These are phyloP conservation scores for Fusarium sublunatum DNA, from an alignment of 2,329 filamentous ascomycete species.

Conservation along the genomic window DNA sequence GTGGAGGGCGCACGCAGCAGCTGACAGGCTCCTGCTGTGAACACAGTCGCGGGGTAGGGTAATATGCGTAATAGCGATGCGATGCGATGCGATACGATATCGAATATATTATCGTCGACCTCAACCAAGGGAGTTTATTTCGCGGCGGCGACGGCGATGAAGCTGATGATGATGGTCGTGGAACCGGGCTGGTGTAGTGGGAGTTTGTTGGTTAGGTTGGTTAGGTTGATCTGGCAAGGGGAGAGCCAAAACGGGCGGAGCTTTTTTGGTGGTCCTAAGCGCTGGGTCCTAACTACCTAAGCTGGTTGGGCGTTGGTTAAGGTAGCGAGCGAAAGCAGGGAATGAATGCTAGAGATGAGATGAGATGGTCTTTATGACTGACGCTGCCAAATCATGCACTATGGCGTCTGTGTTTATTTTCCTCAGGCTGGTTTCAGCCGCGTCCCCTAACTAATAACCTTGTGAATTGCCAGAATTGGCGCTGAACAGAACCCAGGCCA, in stretches of 20 bases:
- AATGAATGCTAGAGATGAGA: not conserved
- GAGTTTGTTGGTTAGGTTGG: constrained; percentile 30
- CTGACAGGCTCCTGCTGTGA: constrained; percentile 5
- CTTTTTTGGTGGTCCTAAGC: constrained; percentile 12
- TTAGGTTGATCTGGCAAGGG: constrained; percentile 29
- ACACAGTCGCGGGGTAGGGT: not conserved
- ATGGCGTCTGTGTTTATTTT: constrained; percentile 36
- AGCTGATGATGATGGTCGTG: constrained; percentile 23
- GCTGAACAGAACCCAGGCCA: constrained; percentile 23
- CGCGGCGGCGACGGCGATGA: constrained; percentile 20
- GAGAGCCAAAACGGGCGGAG: constrained; percentile 33
- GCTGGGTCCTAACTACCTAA: not conserved
- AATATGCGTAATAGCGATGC: not conserved
- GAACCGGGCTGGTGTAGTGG: constrained; percentile 20
- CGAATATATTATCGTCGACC: not conserved
- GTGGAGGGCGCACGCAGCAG: constrained; percentile 4
- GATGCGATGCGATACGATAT: not conserved
- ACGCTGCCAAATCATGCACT: constrained; percentile 15
- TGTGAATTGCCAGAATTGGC: constrained; percentile 7
- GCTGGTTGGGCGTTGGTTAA: constrained; percentile 30
- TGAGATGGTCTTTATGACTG: constrained; percentile 10
- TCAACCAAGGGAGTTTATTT: constrained; percentile 1
- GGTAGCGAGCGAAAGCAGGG: constrained; percentile 28
- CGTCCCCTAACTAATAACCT: constrained; percentile 7
- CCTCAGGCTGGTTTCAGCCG: constrained; percentile 32